Base-by-base conservation (phyloP, 1,284 basidiomycete species). In the Puccinia sorghi region DNA sequence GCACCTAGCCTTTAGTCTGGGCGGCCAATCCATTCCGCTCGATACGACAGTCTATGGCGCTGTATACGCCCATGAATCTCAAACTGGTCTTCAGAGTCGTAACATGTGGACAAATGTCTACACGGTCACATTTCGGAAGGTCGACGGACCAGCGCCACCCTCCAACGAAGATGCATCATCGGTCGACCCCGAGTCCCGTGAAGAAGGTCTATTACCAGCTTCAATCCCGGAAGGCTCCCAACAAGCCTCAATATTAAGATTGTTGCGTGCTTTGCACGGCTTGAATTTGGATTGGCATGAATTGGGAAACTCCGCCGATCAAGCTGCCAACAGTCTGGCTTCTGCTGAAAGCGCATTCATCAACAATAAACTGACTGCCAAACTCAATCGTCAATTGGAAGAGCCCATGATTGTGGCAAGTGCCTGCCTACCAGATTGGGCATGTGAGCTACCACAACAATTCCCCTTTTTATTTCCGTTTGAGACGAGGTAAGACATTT, bases 351-450 rank as follows among this genome's bases (percentile, higher is more conserved):
- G 90, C 0, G 89, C 92, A 0, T 99, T 99, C 84, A 90, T 99
- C 81, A 99, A 99, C 85, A 97, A 97, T 87, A 98, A 99, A 86
- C 87, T 99, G 63, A 95, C 94, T 0, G 97, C 97, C 27, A 99
- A 99, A 85, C 88, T 99, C 50, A 95, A 94, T n/a, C 89, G 97
- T 54, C 97, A 99, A 84, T 85, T 99, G 50, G 96, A 99, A 82
- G 97, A 99, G 85, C 93, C 94, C 0, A 97, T 99, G 93, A 96
- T 99, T 81, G 92, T 99, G 54, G 97, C 96, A 0, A 96, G 95
- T 82, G 92, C 92, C 56, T 98, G 95, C 85, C 86, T 99, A 13
- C 97, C 97, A 0, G 93, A 94, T 81, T 99, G 97, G 97, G 93
- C 95, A 0, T 86, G 93, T 54, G 94, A 97, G 84, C 88, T 99